A percentile compares a stretch with the other conserved stretches of the same genome.
These are phyloP conservation scores for Metschnikowia lochheadii DNA, from an alignment of 805 yeast species.

Conservation along the genomic window DNA sequence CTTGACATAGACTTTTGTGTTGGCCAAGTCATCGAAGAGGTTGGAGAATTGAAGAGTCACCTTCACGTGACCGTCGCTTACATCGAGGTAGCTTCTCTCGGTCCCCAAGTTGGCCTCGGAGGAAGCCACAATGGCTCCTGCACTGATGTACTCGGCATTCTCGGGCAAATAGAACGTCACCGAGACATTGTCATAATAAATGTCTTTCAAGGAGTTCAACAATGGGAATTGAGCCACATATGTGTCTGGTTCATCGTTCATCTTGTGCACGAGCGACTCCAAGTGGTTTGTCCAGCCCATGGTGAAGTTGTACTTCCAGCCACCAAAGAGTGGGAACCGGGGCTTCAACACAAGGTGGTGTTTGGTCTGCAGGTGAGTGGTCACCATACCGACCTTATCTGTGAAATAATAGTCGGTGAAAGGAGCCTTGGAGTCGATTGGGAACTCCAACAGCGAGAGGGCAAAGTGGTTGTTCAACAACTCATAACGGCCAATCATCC, in stretches of 20 bases:
- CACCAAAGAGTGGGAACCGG: constrained; percentile 92
- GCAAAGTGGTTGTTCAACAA: constrained; percentile 51
- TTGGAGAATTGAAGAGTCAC: constrained; percentile 56
- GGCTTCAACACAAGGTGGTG: constrained; percentile 63
- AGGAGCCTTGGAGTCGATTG: constrained; percentile 33
- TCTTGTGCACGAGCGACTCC: constrained; percentile 45
- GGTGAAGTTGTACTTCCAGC: constrained; percentile 94
- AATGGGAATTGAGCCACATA: constrained; percentile 67
- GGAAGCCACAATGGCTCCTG: constrained; percentile 52
- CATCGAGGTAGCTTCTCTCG: constrained; percentile 66
- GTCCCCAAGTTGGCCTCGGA: constrained; percentile 26
- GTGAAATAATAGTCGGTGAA: constrained; percentile 64
- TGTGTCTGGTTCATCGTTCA: constrained; percentile 37
- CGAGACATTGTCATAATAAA: constrained; percentile 59
- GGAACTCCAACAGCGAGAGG: constrained; percentile 56
- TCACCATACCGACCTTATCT: constrained; percentile 90
- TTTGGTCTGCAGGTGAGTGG: constrained; percentile 55
- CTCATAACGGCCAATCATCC: constrained; percentile 55
- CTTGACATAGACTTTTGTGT: constrained; percentile 52
- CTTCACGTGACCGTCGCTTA: constrained; percentile 72
- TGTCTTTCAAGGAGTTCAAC: constrained; percentile 65
- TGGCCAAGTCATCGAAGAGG: constrained; percentile 64
- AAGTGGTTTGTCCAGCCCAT: constrained; percentile 83
- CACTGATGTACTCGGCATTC: constrained; percentile 59
- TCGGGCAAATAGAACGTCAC: constrained; percentile 79